Base-by-base conservation (phyloP, 2,329 filamentous ascomycete species). In the Sporothrix mexicana region DNA sequence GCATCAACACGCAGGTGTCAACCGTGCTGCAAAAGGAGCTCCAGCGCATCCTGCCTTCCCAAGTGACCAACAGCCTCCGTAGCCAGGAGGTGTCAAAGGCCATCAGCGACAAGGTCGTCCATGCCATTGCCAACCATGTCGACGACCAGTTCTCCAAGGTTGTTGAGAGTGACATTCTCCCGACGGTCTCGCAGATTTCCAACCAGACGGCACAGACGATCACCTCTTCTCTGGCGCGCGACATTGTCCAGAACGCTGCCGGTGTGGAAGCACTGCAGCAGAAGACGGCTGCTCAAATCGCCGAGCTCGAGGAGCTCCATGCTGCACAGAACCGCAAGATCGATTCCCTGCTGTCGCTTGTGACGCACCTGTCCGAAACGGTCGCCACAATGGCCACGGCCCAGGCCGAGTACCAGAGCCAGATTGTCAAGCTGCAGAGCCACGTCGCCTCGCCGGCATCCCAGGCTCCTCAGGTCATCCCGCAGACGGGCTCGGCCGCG, bases 21-120 rank as follows among this genome's bases (percentile, higher is more conserved):
- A 86, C 87, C 55, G 84, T 87, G 1, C 81, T 97, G 59, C 89
- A 93, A 72, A 90, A 90, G 76, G 93, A 97, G 81, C 83, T 97
- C 75, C 91, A 92, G 78, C 87, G 86, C 72, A 82, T 87, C 49
- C 84, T 98, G 49, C 93, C 94, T 1, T 84, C 87, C 74, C 87
- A 90, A 10, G 84, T 97, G 73, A 83, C 85, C 64, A 88, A 89
- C 75, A 89, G 92, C 25, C 81, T 98, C 70, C 91, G 93, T 78
- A 92, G 91, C 76, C 90, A 90, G 12, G 91, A 95, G 67, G 85
- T 96, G 53, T 84, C 93, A 75, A 91, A 91, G 77, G 83, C 87
- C 7, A 88, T 98, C 71, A 88, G 91, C 3, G 93, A 97, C 70
- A 88, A 90, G 69, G 87, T 97, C 47, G 85, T 90, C 2, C 88